Conservation (phyloP, 768 basidiomycete genomes). For the Rubroboletus satanas region DNA sequence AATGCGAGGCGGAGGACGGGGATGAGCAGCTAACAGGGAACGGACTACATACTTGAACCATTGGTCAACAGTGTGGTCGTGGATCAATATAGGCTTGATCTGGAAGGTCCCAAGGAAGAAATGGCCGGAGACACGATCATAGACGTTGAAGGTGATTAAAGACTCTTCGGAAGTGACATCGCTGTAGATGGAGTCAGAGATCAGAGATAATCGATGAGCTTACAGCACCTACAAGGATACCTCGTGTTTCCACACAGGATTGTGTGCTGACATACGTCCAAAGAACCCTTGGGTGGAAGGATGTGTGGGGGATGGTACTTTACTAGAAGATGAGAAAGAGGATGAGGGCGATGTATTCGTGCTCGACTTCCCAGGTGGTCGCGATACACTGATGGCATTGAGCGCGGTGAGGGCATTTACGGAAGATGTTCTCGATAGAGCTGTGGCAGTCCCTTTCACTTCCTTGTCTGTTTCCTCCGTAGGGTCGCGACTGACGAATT, state of each 20-base stretch:
- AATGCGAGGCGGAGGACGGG: constrained; percentile 7
- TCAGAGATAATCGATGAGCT: constrained; percentile 7
- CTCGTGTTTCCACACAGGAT: constrained; percentile 99
- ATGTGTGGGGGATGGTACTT: constrained; percentile 29
- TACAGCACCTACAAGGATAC: constrained; percentile 82
- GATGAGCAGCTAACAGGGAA: constrained; percentile 14
- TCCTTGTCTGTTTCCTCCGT: constrained; percentile 84
- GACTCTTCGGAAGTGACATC: constrained; percentile 91
- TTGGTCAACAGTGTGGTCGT: constrained; percentile 92
- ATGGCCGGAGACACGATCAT: constrained; percentile 83
- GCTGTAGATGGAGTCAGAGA: constrained; percentile 44
- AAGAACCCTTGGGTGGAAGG: constrained; percentile 48
- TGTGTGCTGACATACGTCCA: constrained; percentile 67
- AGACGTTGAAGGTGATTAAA: constrained; percentile 81
- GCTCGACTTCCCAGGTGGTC: constrained; percentile 40
- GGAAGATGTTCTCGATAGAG: constrained; percentile 52
- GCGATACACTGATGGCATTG: constrained; percentile 54
- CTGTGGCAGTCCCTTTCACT: constrained; percentile 74
- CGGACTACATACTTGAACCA: constrained; percentile 83
- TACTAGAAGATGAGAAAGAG: constrained; percentile 38
- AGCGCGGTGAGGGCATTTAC: constrained; percentile 65
- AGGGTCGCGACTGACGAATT: constrained; percentile 91
- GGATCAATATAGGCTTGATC: constrained; percentile 85
- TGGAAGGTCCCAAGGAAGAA: constrained; percentile 89
- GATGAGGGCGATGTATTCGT: constrained; percentile 43